These are phyloP conservation scores for Mucor lusitanicus DNA, from an alignment of 371 early-diverging fungal species.

Conservation along the genomic window DNA sequence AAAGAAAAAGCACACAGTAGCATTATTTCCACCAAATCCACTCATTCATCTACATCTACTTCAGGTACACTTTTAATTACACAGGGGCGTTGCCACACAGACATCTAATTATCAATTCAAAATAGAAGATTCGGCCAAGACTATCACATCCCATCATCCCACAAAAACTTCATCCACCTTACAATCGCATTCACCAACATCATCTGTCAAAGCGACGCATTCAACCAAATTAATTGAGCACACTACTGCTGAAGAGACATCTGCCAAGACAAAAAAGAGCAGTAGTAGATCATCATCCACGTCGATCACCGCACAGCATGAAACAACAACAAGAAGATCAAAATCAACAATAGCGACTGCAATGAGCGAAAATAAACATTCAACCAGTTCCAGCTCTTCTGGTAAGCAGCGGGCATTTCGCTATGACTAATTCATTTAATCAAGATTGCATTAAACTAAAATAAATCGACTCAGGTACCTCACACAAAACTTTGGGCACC, in stretches of 20 bases:
- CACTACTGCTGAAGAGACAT: background rate
- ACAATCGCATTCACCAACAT: background rate
- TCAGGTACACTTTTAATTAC: background rate
- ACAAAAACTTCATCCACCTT: background rate
- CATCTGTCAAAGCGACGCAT: background rate
- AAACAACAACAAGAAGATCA: background rate
- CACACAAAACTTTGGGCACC: background rate
- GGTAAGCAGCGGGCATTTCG: background rate
- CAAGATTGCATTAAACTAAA: background rate
- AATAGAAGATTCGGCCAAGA: background rate
- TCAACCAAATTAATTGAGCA: background rate
- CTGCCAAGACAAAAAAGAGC: background rate
- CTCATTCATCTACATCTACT: background rate
- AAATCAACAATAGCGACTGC: background rate
- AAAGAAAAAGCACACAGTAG: background rate
- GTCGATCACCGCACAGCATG: background rate
- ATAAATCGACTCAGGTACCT: conserved; percentile 2
- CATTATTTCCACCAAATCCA: background rate
- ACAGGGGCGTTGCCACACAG: background rate
- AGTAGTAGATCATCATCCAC: background rate
- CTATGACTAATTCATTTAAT: background rate
- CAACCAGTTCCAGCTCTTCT: background rate
- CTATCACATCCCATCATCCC: background rate
- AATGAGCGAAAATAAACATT: background rate
- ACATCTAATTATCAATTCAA: background rate